phyloP scores from a whole-genome alignment of 768 basidiomycete genomes.

The Infundibulicybe gibba region DNA sequence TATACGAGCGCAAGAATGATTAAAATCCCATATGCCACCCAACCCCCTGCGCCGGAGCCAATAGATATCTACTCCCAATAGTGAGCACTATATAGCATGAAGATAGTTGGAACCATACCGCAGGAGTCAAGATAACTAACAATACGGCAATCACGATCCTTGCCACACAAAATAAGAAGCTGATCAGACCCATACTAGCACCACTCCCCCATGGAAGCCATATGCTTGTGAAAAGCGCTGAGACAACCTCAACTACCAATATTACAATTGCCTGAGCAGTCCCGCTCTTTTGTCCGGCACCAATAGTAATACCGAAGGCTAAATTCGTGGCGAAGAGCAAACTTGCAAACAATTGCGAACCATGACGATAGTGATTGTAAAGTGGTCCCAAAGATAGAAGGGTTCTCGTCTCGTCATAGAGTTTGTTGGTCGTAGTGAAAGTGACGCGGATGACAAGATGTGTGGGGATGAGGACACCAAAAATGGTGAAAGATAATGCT shows the following conservation, averaged over 20 bases:
- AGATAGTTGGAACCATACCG: constrained; percentile 47
- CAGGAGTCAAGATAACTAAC: constrained; percentile 84
- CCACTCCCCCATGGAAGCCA: constrained; percentile 98
- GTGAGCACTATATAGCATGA: constrained; percentile 6
- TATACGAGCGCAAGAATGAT: constrained; percentile 81
- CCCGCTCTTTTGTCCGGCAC: constrained; percentile 86
- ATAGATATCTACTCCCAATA: constrained; percentile 66
- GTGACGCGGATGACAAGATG: constrained; percentile 76
- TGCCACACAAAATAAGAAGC: constrained; percentile 89
- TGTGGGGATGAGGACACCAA: constrained; percentile 76
- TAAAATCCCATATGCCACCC: constrained; percentile 93
- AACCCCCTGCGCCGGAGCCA: constrained; percentile 75
- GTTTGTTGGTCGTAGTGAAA: constrained; percentile 77
- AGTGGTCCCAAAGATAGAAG: constrained; percentile 87
- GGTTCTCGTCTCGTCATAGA: constrained; percentile 94
- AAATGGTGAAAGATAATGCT: constrained; percentile 71
- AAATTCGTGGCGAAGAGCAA: constrained; percentile 82
- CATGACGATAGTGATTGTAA: constrained; percentile 92
- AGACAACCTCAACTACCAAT: constrained; percentile 82
- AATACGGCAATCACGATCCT: constrained; percentile 89
- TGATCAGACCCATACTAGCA: constrained; percentile 94
- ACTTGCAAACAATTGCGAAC: constrained; percentile 84
- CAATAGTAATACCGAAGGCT: constrained; percentile 79
- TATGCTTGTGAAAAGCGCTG: constrained; percentile 84
- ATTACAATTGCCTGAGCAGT: constrained; percentile 91